phyloP scores from a whole-genome alignment of 208 protist genomes.

The Leishmania lainsoni region DNA sequence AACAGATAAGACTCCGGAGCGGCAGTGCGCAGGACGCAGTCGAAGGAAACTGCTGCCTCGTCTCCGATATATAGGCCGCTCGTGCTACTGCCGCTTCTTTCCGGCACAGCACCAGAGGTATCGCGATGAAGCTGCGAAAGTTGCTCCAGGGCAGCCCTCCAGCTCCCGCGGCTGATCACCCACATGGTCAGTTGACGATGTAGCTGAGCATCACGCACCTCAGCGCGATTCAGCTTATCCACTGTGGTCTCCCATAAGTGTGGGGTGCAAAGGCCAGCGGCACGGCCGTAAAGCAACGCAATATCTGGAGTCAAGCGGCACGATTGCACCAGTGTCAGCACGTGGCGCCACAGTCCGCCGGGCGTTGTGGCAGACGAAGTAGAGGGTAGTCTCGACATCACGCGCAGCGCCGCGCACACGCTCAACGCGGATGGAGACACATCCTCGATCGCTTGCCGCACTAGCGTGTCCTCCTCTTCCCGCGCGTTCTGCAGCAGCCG shows the following conservation, averaged over 20 bases:
- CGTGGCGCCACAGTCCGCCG: neutral
- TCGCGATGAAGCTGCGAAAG: constrained; percentile 7
- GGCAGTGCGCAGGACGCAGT: constrained; percentile 42
- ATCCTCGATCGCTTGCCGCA: constrained; percentile 1
- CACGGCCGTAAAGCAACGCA: constrained; percentile 45
- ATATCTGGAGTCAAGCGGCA: constrained; percentile 47
- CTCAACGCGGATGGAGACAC: constrained; percentile 5
- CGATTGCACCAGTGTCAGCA: constrained; percentile 31
- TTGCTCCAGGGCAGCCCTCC: constrained; percentile 38
- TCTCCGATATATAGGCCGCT: neutral
- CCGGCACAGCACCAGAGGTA: neutral
- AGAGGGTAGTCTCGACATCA: neutral
- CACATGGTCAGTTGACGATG: constrained; percentile 31
- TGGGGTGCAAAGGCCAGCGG: constrained; percentile 52
- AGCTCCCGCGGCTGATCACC: constrained; percentile 56
- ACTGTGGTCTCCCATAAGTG: constrained; percentile 50
- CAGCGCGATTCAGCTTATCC: constrained; percentile 11
- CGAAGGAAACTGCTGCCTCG: constrained; percentile 19
- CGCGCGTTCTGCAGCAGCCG: constrained; percentile 11
- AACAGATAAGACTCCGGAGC: constrained; percentile 21
- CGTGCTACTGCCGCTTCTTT: neutral
- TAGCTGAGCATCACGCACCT: constrained; percentile 1
- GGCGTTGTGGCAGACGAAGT: neutral
- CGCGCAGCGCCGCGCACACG: constrained; percentile 27
- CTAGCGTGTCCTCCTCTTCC: constrained; percentile 9